Base-by-base conservation (phyloP, 495 filamentous ascomycete genomes). In the Lindgomyces ingoldianus region DNA sequence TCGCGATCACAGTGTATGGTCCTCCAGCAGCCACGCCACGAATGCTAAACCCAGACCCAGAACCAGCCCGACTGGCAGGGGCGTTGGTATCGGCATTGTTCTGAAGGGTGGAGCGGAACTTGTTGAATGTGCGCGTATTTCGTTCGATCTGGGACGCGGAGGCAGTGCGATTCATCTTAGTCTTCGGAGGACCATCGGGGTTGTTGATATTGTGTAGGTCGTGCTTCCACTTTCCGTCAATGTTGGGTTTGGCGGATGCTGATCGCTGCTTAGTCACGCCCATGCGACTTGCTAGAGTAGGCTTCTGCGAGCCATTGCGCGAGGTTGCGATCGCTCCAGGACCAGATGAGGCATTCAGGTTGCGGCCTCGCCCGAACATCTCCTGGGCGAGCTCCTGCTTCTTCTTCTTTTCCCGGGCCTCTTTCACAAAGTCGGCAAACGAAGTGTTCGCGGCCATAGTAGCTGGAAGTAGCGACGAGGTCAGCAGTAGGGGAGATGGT, bases 11-110 rank as follows among this genome's bases (percentile, higher is more conserved):
- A 18, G 87, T 82, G 68, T 47, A 47, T 19, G 44, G 44, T 8
- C 90, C 89, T 1, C 24, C 26, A 24, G 63, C 29, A 1, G 91
- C 91, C 3, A 84, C 77, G 21, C 94, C 94, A 64, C 87, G 83
- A 67, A 97, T 96, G 21, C 80, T 85, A 42, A 98, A 81, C 4
- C 88, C 89, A 57, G 63, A 70, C 6, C 68, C 68, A 16, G 62
- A 62, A 36, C 78, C 74, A n/a, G n/a, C n/a, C 41, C 55, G 65
- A 48, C 67, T 73, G 0, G 68, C 48, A 59, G 46, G 62, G 52
- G 48, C 48, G 16, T 48, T 56, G 18, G 26, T 57, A 4, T 49
- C 56, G 50, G 60, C 70, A 52, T 59, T 72, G 49, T 71, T 75
- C 69, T 62, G 68, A 16, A 63, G 53, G 49, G 62, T 53, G 27